A percentile compares a stretch with the other conserved stretches of the same genome.
Evolutionary conservation across 2,329 filamentous ascomycete genomes (phyloP).

Genomic region (Aspergillus eucalypticola): DNA sequence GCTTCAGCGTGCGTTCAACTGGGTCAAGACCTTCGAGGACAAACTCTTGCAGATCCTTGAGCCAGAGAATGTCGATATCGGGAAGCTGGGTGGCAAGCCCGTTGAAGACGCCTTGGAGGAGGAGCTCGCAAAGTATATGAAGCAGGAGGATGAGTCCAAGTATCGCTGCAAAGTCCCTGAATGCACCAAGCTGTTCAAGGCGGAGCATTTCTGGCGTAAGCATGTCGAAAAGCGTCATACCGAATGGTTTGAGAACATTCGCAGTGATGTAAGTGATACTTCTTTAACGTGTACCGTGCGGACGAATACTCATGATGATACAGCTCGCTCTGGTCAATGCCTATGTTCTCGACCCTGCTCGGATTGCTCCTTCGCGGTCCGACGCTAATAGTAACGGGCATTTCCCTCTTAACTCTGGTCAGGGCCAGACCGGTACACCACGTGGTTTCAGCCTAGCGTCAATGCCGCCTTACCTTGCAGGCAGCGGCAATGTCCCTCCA

Average conservation of each 20-base stretch:
- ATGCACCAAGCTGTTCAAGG: conserved; percentile 96
- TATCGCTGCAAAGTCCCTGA: conserved; percentile 96
- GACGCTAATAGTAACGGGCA: conserved; percentile 96
- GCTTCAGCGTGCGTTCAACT: conserved; percentile 91
- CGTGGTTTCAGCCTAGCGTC: conserved; percentile 86
- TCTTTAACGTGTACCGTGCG: not conserved
- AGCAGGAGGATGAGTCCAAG: conserved; percentile 97
- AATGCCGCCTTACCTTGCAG: conserved; percentile 60
- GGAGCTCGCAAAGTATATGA: conserved; percentile 82
- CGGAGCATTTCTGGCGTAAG: conserved; percentile 95
- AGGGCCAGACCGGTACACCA: conserved; percentile 78
- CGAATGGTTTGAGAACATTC: conserved; percentile 80
- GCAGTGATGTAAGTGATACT: conserved; percentile 70
- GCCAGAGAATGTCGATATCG: conserved; percentile 80
- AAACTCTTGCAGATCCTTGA: conserved; percentile 92
- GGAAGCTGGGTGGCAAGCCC: conserved; percentile 86
- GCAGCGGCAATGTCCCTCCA: conserved; percentile 42
- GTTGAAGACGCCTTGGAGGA: conserved; percentile 84
- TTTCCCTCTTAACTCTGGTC: conserved; percentile 78
- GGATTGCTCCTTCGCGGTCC: conserved; percentile 89
- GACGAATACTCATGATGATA: conserved; percentile 33
- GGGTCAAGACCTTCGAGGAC: conserved; percentile 98
- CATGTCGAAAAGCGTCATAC: conserved; percentile 93
- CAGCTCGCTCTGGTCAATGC: conserved; percentile 88
- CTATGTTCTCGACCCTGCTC: conserved; percentile 90